phyloP scores from a whole-genome alignment of 805 yeast species.

The Spencermartinsiella europaea region DNA sequence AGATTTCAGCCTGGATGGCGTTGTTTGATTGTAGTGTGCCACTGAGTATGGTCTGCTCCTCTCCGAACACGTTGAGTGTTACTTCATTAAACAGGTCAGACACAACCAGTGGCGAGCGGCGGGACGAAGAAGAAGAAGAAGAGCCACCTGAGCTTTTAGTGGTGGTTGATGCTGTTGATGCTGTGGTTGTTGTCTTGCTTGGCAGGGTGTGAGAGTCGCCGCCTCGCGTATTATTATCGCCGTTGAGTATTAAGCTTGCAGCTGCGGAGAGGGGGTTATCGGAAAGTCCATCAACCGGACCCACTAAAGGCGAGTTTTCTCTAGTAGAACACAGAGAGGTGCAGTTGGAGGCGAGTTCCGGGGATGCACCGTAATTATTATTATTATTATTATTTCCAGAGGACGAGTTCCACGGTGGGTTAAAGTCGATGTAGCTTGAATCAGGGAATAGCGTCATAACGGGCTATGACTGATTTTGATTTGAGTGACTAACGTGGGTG shows the following conservation, averaged over 20 bases:
- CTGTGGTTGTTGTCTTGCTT: background rate
- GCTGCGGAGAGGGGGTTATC: too few relatives aligned
- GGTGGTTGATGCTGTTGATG: background rate
- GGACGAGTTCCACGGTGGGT: background rate
- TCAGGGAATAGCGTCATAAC: background rate
- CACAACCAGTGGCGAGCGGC: background rate
- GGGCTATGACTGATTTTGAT: too few relatives aligned
- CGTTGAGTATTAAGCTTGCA: too few relatives aligned
- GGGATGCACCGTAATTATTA: slow-evolving; percentile 1
- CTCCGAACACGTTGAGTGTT: slow-evolving; percentile 7
- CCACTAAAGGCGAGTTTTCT: slow-evolving; percentile 6
- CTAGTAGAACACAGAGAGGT: slow-evolving; percentile 7
- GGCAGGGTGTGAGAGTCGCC: too few relatives aligned
- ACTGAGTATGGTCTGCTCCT: slow-evolving; percentile 8
- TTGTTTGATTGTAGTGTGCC: background rate
- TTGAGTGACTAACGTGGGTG: too few relatives aligned
- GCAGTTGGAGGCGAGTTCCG: slow-evolving; percentile 9
- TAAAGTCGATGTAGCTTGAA: background rate
- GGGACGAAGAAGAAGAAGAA: background rate
- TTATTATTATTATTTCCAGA: too few relatives aligned
- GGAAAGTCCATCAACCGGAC: background rate
- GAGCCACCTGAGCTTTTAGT: background rate
- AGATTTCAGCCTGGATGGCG: background rate
- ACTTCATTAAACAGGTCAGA: slow-evolving; percentile 9
- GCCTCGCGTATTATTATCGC: too few relatives aligned